These are phyloP conservation scores for Pycnococcus provasolii DNA, from an alignment of 139 green algal species.

Conservation along the genomic window DNA sequence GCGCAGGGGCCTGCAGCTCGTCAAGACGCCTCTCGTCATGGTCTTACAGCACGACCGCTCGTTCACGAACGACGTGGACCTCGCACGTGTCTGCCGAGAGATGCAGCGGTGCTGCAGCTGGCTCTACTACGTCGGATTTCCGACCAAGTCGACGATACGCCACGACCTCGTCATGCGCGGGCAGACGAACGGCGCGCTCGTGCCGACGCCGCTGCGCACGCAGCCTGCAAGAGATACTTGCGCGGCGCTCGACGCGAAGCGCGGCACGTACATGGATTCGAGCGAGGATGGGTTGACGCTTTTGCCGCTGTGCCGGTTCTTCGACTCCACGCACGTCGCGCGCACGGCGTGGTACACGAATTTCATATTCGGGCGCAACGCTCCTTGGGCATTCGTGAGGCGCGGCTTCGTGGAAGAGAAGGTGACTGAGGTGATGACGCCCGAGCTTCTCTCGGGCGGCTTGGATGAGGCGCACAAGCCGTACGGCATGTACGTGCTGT, in stretches of 20 bases:
- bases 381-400: neutral
- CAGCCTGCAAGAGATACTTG: too few species aligned
- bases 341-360: constrained; percentile 7
- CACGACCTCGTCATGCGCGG: neutral
- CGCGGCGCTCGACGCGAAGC: too few species aligned
- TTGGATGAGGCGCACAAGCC: neutral
- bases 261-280: neutral
- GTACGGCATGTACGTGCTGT: neutral
- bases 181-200: too few species aligned
- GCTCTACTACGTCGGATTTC: constrained; percentile 9
- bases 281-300: neutral
- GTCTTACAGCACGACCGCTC: constrained; percentile 15
- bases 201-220: too few species aligned
- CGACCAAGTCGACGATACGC: constrained; percentile 4
- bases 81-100: neutral
- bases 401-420: constrained; percentile 15
- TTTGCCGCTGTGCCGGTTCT: constrained; percentile 2
- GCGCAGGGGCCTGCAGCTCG: neutral
- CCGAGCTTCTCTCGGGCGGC: neutral
- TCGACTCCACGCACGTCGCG: constrained; percentile 19
- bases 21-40: constrained; percentile 13
- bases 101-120: neutral
- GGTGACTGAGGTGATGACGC: constrained; percentile 1
- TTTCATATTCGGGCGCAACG: constrained; percentile 4
- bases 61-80: neutral